Evolutionary conservation across 352 stramenopile genomes (phyloP).

Genomic region (Halophytophthora polymorphica): DNA sequence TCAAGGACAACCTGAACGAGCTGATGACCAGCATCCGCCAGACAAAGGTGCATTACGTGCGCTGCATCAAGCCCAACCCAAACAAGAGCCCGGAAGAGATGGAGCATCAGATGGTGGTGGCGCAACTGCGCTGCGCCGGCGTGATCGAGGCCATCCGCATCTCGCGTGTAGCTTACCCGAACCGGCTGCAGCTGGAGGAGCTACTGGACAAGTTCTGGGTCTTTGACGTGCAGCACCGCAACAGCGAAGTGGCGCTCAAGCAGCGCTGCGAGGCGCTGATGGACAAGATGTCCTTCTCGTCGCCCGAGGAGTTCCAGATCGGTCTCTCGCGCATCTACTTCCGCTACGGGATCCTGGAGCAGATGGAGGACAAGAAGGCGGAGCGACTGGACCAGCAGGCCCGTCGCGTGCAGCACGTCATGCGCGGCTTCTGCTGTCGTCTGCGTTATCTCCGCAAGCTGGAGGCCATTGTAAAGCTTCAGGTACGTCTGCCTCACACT

Average conservation of each 20-base stretch:
- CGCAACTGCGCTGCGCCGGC: conserved; percentile 96
- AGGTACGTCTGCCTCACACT: conserved; percentile 28
- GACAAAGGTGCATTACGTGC: conserved; percentile 97
- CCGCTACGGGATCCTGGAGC: conserved; percentile 70
- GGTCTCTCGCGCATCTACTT: conserved; percentile 81
- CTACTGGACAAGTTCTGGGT: conserved; percentile 81
- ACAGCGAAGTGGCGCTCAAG: conserved; percentile 37
- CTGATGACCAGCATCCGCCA: conserved; percentile 93
- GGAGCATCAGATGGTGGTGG: conserved; percentile 90
- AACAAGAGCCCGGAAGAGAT: conserved; percentile 87
- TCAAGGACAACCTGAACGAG: conserved; percentile 89
- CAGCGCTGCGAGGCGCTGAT: conserved; percentile 56
- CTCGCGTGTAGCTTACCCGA: conserved; percentile 95
- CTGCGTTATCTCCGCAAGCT: conserved; percentile 63
- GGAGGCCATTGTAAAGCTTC: conserved; percentile 72
- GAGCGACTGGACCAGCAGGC: conserved; percentile 56
- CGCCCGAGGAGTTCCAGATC: conserved; percentile 75
- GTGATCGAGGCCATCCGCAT: conserved; percentile 99
- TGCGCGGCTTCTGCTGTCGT: conserved; percentile 63
- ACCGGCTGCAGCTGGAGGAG: conserved; percentile 90
- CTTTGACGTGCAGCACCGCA: conserved; percentile 41
- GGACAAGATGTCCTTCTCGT: conserved; percentile 56
- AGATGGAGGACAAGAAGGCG: conserved; percentile 72
- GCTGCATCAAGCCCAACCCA: conserved; percentile 99
- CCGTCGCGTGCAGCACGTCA: conserved; percentile 64